Evolutionary conservation across 2,329 filamentous ascomycete species (phyloP).

Genomic region (Exophiala dermatitidis): DNA sequence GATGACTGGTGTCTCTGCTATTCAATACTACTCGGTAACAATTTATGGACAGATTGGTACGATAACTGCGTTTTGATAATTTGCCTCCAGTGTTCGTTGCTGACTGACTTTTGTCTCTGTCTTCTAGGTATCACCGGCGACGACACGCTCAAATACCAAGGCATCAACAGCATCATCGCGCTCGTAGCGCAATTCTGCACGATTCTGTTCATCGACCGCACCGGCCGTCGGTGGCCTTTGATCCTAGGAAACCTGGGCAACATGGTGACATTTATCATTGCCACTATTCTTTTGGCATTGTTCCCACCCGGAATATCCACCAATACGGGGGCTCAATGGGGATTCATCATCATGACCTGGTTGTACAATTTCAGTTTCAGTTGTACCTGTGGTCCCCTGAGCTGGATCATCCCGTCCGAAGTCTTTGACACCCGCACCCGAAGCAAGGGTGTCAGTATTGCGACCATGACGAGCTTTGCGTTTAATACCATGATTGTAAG

Average conservation of each 20-base stretch:
- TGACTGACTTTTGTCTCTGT: slow-evolving; percentile 43
- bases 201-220: slow-evolving; percentile 58
- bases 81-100: slow-evolving; percentile 41
- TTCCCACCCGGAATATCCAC: slow-evolving; percentile 54
- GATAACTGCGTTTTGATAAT: not conserved
- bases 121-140: slow-evolving; percentile 55
- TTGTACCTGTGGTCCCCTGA: slow-evolving; percentile 61
- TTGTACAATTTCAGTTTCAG: slow-evolving; percentile 73
- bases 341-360: slow-evolving; percentile 71
- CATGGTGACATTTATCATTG: slow-evolving; percentile 64
- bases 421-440: slow-evolving; percentile 72
- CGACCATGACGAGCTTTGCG: slow-evolving; percentile 65
- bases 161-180: slow-evolving; percentile 65
- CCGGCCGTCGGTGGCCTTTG: slow-evolving; percentile 64
- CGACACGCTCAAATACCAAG: slow-evolving; percentile 66
- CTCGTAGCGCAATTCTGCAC: slow-evolving; percentile 61
- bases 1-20: slow-evolving; percentile 68
- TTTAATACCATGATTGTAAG: slow-evolving; percentile 66
- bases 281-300: slow-evolving; percentile 48
- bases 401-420: slow-evolving; percentile 54
- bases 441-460: slow-evolving; percentile 66
- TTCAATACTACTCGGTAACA: slow-evolving; percentile 64
- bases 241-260: slow-evolving; percentile 67
- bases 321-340: slow-evolving; percentile 57
- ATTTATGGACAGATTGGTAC: slow-evolving; percentile 60